phyloP scores from a whole-genome alignment of 116 monocot genomes.

The Cymodocea nodosa region DNA sequence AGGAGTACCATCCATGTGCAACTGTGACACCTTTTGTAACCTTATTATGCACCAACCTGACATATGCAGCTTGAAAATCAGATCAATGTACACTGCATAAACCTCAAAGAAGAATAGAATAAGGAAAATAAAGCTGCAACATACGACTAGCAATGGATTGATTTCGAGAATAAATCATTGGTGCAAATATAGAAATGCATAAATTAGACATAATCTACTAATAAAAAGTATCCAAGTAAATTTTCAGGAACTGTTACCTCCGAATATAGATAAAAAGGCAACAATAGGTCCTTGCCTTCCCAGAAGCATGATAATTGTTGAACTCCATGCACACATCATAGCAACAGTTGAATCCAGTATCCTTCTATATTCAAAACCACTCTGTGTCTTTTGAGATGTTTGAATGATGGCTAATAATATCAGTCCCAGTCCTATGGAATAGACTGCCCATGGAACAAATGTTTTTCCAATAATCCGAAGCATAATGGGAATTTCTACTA shows the following conservation, averaged over 20 bases:
- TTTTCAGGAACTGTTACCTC: constrained; percentile 32
- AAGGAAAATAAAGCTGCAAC: background rate
- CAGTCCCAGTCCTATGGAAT: constrained; percentile 46
- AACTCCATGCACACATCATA: constrained; percentile 68
- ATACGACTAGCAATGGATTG: background rate
- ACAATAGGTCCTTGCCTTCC: constrained; percentile 76
- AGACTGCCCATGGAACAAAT: constrained; percentile 51
- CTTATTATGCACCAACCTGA: constrained; percentile 56
- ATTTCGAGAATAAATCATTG: background rate
- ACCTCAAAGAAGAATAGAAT: background rate
- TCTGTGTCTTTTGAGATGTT: constrained; percentile 12
- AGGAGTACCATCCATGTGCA: constrained; percentile 7
- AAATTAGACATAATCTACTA: background rate
- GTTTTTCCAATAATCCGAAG: constrained; percentile 35
- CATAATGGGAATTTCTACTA: constrained; percentile 9
- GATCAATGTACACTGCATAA: background rate
- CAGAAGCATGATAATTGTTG: constrained; percentile 68
- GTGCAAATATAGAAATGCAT: background rate
- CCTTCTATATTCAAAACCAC: constrained; percentile 14
- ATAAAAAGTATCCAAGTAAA: background rate
- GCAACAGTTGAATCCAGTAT: constrained; percentile 18
- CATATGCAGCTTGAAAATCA: constrained; percentile 5
- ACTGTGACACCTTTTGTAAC: constrained; percentile 6
- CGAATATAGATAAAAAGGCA: constrained; percentile 39
- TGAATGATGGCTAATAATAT: constrained; percentile 28